Evolutionary conservation across 768 basidiomycete species (phyloP).

Genomic region (Guyanaporus albipodus): DNA sequence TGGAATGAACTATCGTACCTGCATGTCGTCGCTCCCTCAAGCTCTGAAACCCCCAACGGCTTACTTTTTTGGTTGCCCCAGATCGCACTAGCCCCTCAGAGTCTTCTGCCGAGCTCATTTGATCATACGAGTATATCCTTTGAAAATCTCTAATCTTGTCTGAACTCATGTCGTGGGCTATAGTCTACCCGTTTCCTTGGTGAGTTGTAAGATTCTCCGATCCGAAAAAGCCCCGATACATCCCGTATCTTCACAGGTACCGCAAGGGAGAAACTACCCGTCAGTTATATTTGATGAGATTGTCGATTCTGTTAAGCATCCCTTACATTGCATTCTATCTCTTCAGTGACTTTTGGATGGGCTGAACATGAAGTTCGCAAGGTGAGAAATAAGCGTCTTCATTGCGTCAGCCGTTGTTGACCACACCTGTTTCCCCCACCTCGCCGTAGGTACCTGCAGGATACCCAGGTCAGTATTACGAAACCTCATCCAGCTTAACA

Average conservation of each 20-base stretch:
- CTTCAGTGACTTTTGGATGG: background rate
- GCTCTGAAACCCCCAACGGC: background rate
- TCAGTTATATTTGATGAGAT: conserved; percentile 1
- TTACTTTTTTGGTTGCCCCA: background rate
- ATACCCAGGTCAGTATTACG: conserved; percentile 51
- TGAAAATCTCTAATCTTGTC: conserved; percentile 6
- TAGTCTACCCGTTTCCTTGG: conserved; percentile 2
- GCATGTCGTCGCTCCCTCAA: background rate
- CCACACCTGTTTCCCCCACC: background rate
- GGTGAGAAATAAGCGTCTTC: conserved; percentile 35
- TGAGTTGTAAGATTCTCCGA: background rate
- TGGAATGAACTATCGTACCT: too few species aligned
- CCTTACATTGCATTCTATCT: background rate
- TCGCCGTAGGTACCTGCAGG: conserved; percentile 55
- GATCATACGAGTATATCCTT: background rate
- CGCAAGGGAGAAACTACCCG: background rate
- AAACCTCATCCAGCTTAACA: background rate
- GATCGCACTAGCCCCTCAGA: background rate
- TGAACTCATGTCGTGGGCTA: background rate
- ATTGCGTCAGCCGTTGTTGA: background rate
- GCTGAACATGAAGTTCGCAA: conserved; percentile 53
- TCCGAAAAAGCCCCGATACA: conserved; percentile 6
- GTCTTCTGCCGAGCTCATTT: background rate
- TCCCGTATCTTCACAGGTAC: conserved; percentile 3
- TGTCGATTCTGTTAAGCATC: background rate